Evolutionary conservation across 768 basidiomycete genomes (phyloP), one percentile per base, ranked within the genome.

Genomic region (Mycena albidolilacea): DNA sequence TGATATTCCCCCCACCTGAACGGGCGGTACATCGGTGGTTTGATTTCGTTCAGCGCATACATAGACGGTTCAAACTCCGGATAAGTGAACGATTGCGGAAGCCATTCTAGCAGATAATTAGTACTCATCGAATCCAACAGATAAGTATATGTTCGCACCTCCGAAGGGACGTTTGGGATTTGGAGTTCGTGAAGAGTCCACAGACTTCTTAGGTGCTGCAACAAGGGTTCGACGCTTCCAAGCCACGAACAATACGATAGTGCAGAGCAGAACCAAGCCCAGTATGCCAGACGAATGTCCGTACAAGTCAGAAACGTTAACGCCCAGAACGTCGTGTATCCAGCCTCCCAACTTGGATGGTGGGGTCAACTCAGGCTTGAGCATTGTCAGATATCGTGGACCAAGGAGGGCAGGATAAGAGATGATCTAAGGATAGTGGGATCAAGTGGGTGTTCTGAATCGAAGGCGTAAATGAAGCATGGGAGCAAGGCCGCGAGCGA

Each of bases 1-100:
- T 91, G 88, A 77, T 91, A 92, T 69, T 86, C 81, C 7, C 91
- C 91, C 84, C 87, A 87, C 62, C 87, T 85, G 79, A 91, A 93
- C 14, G 92, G 91, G 19, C 91, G 83, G 76, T 93, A 93, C 17
- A 91, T 89, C 7, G 92, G 85, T 10, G 90, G 90, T 74, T 87
- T 85, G 38, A 88, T 81, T 30, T 88, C 82, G 23, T 78, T 79
- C 68, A 90, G 81, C 43, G 84, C 80, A 19, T 83, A 76, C 7
- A 78, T 67, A 71, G 83, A 84, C 5, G 89, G 82, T 10, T 84
- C 81, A 41, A 92, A 82, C 10, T 79, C 63, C 1, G 91, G 91
- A 76, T 89, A 92, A 14, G 78, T 75, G 76, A 92, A 92, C 39
- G 76, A 52, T 14, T 85, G 84, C 6, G 89, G 61, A 37, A 5